Evolutionary conservation across 306 rosid species (phyloP).

Genomic region (Medicago ruthenica): DNA sequence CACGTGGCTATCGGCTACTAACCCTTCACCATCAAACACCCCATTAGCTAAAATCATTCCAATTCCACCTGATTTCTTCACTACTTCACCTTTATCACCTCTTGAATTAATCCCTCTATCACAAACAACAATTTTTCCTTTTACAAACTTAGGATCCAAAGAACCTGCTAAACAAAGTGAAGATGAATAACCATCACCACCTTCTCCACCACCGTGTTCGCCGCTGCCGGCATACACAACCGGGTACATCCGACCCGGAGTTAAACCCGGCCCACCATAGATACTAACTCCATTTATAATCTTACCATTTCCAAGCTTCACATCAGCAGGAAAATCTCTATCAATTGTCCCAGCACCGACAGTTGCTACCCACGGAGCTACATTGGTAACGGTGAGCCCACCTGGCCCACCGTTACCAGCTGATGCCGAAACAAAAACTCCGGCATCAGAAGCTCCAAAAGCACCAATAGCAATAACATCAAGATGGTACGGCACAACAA

Average conservation of each 20-base stretch:
- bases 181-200: constrained; percentile 81
- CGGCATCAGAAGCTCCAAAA: constrained; percentile 62
- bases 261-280: constrained; percentile 77
- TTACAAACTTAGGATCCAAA: constrained; percentile 60
- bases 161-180: constrained; percentile 87
- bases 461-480: constrained; percentile 82
- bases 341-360: constrained; percentile 97
- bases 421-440: constrained; percentile 81
- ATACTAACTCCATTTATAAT: constrained; percentile 64
- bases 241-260: constrained; percentile 72
- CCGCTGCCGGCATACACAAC: constrained; percentile 65
- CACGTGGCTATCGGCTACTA: constrained; percentile 89
- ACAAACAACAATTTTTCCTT: constrained; percentile 78
- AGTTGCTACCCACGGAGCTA: constrained; percentile 90
- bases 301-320: constrained; percentile 77
- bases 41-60: constrained; percentile 91
- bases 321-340: constrained; percentile 84
- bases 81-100: constrained; percentile 85
- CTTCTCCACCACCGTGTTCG: constrained; percentile 55
- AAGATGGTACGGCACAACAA: constrained; percentile 82
- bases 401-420: constrained; percentile 96
- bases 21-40: constrained; percentile 87
- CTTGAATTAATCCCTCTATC: constrained; percentile 90
- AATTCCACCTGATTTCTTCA: constrained; percentile 78
- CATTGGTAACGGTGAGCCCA: constrained; percentile 77